These are phyloP conservation scores for Dendryphion nanum DNA, from an alignment of 2,329 filamentous ascomycete species.

Conservation along the genomic window DNA sequence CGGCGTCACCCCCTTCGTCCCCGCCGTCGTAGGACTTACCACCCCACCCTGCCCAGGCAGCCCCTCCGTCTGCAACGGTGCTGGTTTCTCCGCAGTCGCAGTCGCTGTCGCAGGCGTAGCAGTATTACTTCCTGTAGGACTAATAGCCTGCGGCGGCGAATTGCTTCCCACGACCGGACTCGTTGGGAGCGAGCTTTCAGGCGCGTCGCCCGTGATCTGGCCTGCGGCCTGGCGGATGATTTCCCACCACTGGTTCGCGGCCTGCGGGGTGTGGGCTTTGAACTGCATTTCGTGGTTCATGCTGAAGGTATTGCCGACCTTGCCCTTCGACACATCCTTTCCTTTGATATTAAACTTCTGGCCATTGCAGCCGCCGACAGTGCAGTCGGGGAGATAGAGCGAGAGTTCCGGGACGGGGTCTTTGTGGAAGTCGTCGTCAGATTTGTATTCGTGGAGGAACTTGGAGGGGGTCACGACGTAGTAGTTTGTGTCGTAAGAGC, in stretches of 20 bases:
- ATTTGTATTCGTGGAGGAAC: constrained; percentile 95
- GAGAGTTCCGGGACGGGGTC: constrained; percentile 84
- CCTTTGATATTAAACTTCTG: constrained; percentile 94
- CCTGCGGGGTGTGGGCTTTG: constrained; percentile 78
- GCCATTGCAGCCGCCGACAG: constrained; percentile 69
- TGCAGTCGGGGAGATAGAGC: constrained; percentile 87
- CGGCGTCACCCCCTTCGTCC: constrained; percentile 7
- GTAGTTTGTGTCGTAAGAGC: constrained; percentile 76
- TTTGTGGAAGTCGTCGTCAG: constrained; percentile 70
- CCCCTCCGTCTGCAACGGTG: constrained; percentile 35
- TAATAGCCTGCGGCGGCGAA: constrained; percentile 15
- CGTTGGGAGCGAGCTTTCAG: constrained; percentile 33
- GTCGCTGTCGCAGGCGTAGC: constrained; percentile 14
- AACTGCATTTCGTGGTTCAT: constrained; percentile 79
- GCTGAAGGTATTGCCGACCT: constrained; percentile 75
- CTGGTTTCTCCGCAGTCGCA: constrained; percentile 6
- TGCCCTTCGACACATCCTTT: constrained; percentile 79
- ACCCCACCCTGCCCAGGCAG: constrained; percentile 18
- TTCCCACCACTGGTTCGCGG: constrained; percentile 83
- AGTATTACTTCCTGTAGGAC: constrained; percentile 1
- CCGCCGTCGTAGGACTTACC: neutral
- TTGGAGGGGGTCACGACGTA: constrained; percentile 88
- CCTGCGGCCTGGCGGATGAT: constrained; percentile 65
- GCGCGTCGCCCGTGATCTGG: constrained; percentile 42
- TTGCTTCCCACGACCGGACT: constrained; percentile 30